A percentile compares a stretch with the other conserved stretches of the same genome.
Conservation (phyloP, 345 rosid species). For the Camelina laxa region DNA sequence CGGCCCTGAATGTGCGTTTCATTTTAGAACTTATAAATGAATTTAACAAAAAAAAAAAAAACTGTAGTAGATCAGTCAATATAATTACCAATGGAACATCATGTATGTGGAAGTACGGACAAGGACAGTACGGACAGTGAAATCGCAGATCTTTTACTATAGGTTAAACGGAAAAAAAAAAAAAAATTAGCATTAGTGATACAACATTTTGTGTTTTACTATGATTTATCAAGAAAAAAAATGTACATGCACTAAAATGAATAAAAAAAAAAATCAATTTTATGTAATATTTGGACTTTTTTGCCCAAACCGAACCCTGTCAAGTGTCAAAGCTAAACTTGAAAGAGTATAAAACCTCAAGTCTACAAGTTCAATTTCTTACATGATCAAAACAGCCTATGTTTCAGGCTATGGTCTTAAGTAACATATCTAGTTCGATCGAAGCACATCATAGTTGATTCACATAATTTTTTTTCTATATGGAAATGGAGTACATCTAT, state of each 20-base stretch:
- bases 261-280: background rate
- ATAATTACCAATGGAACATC: conserved; percentile 1
- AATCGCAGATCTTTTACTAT: background rate
- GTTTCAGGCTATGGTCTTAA: background rate
- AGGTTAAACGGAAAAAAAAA: too few relatives aligned
- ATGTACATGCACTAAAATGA: too few relatives aligned
- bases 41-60: background rate
- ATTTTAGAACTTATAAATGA: background rate
- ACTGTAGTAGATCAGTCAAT: background rate
- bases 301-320: background rate
- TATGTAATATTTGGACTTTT: background rate
- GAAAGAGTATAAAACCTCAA: background rate
- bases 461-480: background rate
- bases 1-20: background rate
- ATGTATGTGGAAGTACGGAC: conserved; percentile 7
- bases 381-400: background rate
- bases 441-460: background rate
- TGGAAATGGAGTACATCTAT: background rate
- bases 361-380: background rate
- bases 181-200: too few relatives aligned
- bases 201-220: too few relatives aligned
- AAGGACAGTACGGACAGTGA: conserved; percentile 4
- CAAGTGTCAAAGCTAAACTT: background rate
- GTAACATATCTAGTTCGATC: background rate
- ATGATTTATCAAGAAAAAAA: too few relatives aligned